Evolutionary conservation across 305 asterid species (phyloP), one percentile per base, ranked within the genome.

Genomic region (Rubia peregrina): DNA sequence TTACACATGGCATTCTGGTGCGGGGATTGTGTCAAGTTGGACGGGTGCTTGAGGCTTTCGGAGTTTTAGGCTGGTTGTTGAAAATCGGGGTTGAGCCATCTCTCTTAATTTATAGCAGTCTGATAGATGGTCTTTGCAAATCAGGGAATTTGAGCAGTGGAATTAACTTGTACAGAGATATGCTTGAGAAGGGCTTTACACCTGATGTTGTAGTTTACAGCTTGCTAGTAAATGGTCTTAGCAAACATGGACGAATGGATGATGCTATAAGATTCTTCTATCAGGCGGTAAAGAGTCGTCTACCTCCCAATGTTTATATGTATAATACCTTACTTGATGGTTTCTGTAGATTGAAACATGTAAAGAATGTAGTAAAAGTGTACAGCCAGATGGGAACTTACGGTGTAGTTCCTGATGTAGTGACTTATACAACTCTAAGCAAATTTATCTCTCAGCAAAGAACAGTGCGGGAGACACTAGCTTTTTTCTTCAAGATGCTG

Each of bases 271-370:
- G 72, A 65, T 74, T 78, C 69, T 80, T 83, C 65, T 66, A 67
- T 60, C 75, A 70, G 46, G 83, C 78, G 67, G 68, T 76, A 36
- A 71, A 76, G 67, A 22, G 71, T 38, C 78, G 81, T 44, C 33
- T 76, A 76, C 16, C 56, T 69, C 87, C 82, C 40, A 83, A 64
- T 65, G 41, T 76, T 9, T 73, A 71, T 76, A 60, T 78, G 61
- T 80, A 78, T 69, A 83, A 83, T 71, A 67, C 80, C 51, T 74
- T 83, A 79, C 66, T 83, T 48, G 83, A 80, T 43, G 85, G 87
- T 30, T 83, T 75, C 70, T 74, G 83, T 75, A 75, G 76, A 76
- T 67, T 78, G 61, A 83, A 76, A 72, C 78, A 42, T 63, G 59
- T 76, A n/a, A 77, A 76, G 43, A 49, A 70, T 63, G 74, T 67